Evolutionary conservation across 148 eudicot species (phyloP), one percentile per base, ranked within the genome.

Genomic region (Dysphania ambrosioides): DNA sequence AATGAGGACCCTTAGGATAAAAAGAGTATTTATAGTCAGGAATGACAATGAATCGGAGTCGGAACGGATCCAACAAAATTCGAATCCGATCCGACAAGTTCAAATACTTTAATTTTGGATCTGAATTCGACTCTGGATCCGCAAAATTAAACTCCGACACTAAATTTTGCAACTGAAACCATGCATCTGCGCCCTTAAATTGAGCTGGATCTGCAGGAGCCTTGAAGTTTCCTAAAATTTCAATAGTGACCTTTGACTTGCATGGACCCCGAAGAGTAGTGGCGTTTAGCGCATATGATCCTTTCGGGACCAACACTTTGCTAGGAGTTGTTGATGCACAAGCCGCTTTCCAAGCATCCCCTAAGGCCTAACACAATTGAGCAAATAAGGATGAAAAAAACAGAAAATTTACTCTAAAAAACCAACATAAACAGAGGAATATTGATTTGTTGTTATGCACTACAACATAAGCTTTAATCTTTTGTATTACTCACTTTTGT

Each of bases 281-380:
- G 0, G 78, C 71, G 0, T 49, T 70, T 66, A 85, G 40, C 0
- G 3, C 1, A 67, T 76, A 92, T 11, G 47, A 19, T 21, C 90
- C 97, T 66, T 23, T 18, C 42, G 94, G 92, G 53, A 92, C 68
- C 27, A 84, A 21, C 9, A 89, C 42, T 75, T 55, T 86, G 67
- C 77, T 71, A 2, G 87, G 79, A 16, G 53, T 69, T 60, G 79
- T n/a, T 4, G 89, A 32, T 30, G 72, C 81, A 77, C 89, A 85
- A 24, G 96, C 92, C 19, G 60, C 84, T 71, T 79, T 83, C 92
- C 90, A 90, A 21, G 90, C 88, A 32, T 18, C 56, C n/a, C 62
- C 1, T 0, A 89, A 8, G 24, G 79, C 88, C 90, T 89, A 65
- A n/a, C n/a, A 47, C 12, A 34, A 31, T 24, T 55, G 51, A 66